Evolutionary conservation across 306 rosid species (phyloP).

Genomic region (Lupinus albus): DNA sequence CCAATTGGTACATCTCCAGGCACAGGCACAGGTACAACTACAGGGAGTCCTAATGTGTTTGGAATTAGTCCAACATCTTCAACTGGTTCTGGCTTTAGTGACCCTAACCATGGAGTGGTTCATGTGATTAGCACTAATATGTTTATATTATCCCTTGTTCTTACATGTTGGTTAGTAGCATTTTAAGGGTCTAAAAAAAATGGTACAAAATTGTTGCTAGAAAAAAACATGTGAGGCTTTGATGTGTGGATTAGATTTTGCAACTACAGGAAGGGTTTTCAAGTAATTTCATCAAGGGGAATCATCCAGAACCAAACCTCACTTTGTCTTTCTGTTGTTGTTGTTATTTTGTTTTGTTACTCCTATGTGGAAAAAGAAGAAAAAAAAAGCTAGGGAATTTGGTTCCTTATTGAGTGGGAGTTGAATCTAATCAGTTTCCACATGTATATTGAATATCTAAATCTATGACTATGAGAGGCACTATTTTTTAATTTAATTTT

Average conservation of each 20-base stretch:
- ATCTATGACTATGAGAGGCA: conserved; percentile 45
- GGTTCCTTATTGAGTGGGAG: conserved; percentile 61
- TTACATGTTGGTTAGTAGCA: conserved; percentile 41
- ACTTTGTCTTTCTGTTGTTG: conserved; percentile 36
- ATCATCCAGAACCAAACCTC: conserved; percentile 58
- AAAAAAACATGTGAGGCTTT: conserved; percentile 11
- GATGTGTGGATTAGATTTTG: conserved; percentile 55
- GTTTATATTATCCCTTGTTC: conserved; percentile 35
- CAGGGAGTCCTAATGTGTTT: conserved; percentile 55
- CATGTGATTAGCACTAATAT: conserved; percentile 32
- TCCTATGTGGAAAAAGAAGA: conserved; percentile 9
- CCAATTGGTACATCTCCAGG: conserved; percentile 37
- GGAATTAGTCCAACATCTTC: conserved; percentile 76
- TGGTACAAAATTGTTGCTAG: not conserved
- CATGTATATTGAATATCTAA: conserved; percentile 49
- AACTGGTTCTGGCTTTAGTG: conserved; percentile 43
- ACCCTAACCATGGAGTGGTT: conserved; percentile 38
- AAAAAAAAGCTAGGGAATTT: conserved; percentile 50
- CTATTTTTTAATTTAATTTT: conserved; percentile 46
- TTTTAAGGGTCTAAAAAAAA: conserved; percentile 37
- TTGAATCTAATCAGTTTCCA: conserved; percentile 47
- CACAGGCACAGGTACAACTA: conserved; percentile 36
- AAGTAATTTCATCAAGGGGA: conserved; percentile 41
- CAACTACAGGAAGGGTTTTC: conserved; percentile 33
- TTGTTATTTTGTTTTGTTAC: conserved; percentile 1